These are phyloP conservation scores for Pelargonium myrrhifolium DNA, from an alignment of 441 rosid species.

Conservation along the genomic window DNA sequence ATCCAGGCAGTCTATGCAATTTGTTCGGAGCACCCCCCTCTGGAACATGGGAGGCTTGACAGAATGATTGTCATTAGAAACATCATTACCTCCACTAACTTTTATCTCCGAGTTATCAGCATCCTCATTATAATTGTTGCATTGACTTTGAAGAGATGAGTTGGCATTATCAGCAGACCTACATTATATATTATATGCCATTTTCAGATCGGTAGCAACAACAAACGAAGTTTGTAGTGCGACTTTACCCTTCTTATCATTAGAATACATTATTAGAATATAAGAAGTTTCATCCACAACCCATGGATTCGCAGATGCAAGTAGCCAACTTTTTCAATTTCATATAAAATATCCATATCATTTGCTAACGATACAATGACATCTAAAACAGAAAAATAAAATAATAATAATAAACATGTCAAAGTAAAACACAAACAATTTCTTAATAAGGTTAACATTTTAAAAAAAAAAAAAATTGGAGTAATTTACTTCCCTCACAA, in stretches of 20 bases:
- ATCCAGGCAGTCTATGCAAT: constrained; percentile 96
- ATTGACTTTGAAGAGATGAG: constrained; percentile 30
- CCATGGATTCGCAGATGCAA: not conserved
- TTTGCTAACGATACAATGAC: not conserved
- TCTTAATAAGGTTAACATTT: not conserved
- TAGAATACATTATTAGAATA: not conserved
- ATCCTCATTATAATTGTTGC: constrained; percentile 37
- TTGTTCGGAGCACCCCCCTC: constrained; percentile 90
- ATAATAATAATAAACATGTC: not conserved
- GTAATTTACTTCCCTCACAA: not conserved
- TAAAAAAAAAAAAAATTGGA: no score
- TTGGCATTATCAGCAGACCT: constrained; percentile 37
- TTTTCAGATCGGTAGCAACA: not conserved
- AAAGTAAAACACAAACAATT: not conserved
- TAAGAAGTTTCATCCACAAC: not conserved
- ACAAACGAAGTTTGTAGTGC: not conserved
- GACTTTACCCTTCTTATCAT: not conserved
- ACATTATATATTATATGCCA: constrained; percentile 28
- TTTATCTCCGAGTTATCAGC: constrained; percentile 33
- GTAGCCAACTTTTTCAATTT: not conserved
- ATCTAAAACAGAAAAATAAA: not conserved
- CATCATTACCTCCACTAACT: constrained; percentile 20
- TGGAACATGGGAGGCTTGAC: constrained; percentile 56
- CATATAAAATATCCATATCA: not conserved
- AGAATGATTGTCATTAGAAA: constrained; percentile 37